A percentile compares a stretch with the other conserved stretches of the same genome.
These are phyloP conservation scores for Wickerhamiella parazyma DNA, from an alignment of 805 yeast species.

Conservation along the genomic window DNA sequence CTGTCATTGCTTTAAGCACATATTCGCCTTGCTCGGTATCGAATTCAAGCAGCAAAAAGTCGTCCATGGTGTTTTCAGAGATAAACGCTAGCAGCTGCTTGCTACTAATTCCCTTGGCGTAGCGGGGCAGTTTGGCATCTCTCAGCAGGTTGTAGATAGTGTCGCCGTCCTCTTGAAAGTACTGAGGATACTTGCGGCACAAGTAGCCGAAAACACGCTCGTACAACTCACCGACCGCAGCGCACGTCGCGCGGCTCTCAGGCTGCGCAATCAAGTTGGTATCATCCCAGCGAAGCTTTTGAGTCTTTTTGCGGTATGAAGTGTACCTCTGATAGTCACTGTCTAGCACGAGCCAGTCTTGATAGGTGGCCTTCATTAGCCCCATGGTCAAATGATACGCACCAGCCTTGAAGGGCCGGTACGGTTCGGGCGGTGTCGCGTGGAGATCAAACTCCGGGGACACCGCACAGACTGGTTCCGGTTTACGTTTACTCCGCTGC, in stretches of 20 bases:
- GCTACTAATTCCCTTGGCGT: slow-evolving; percentile 3
- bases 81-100: slow-evolving; percentile 1
- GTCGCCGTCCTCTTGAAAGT: slow-evolving; percentile 29
- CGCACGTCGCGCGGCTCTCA: slow-evolving; percentile 21
- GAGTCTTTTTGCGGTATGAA: slow-evolving; percentile 25
- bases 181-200: slow-evolving; percentile 38
- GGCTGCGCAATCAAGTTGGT: slow-evolving; percentile 10
- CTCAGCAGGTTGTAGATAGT: slow-evolving; percentile 13
- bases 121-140: slow-evolving; percentile 13
- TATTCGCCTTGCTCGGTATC: slow-evolving; percentile 26
- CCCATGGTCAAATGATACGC: slow-evolving; percentile 53
- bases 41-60: slow-evolving; percentile 46
- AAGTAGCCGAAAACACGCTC: slow-evolving; percentile 31
- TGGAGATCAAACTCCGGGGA: slow-evolving; percentile 2
- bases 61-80: slow-evolving; percentile 41
- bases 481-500: slow-evolving; percentile 2
- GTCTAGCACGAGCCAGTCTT: slow-evolving; percentile 51
- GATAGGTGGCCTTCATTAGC: slow-evolving; percentile 33
- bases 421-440: slow-evolving; percentile 15
- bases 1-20: slow-evolving; percentile 39
- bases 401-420: slow-evolving; percentile 43
- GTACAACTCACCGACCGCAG: slow-evolving; percentile 38
- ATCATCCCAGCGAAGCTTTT: slow-evolving; percentile 5
- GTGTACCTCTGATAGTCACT: slow-evolving; percentile 39
- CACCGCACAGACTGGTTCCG: slow-evolving; percentile 3